These are phyloP conservation scores for Fistulifera solaris DNA, from an alignment of 108 stramenopile genomes.

Conservation along the genomic window DNA sequence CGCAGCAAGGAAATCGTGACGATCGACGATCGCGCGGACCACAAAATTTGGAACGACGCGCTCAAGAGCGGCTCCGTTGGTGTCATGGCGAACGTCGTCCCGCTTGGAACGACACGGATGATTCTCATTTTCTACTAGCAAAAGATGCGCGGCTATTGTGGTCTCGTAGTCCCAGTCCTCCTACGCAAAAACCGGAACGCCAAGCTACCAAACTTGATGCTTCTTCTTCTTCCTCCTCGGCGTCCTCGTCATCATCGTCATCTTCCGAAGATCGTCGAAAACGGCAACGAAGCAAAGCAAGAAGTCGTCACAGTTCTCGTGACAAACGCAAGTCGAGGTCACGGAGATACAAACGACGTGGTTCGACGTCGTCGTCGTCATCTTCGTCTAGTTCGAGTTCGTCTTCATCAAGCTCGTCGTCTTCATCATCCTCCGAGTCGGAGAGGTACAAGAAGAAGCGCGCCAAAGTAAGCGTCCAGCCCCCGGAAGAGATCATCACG, in stretches of 20 bases:
- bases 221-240: neutral
- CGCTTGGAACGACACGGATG: too few relatives aligned
- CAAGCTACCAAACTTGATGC: neutral
- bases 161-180: too few relatives aligned
- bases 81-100: neutral
- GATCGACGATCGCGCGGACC: neutral
- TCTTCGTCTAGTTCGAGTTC: constrained; percentile 12
- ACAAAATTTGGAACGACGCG: constrained; percentile 18
- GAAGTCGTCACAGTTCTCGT: too few relatives aligned
- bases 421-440: constrained; percentile 19
- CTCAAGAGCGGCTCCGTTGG: neutral
- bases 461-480: neutral
- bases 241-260: constrained; percentile 1
- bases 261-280: neutral
- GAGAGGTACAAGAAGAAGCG: neutral
- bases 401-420: constrained; percentile 16
- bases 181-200: too few relatives aligned
- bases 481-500: constrained; percentile 4
- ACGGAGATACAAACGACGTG: constrained; percentile 2
- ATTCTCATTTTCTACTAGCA: too few relatives aligned
- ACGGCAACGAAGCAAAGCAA: too few relatives aligned
- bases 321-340: constrained; percentile 2
- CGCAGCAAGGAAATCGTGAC: neutral
- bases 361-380: constrained; percentile 18
- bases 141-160: too few relatives aligned